Evolutionary conservation across 1,284 basidiomycete species (phyloP).

Genomic region (Boletus smithii): DNA sequence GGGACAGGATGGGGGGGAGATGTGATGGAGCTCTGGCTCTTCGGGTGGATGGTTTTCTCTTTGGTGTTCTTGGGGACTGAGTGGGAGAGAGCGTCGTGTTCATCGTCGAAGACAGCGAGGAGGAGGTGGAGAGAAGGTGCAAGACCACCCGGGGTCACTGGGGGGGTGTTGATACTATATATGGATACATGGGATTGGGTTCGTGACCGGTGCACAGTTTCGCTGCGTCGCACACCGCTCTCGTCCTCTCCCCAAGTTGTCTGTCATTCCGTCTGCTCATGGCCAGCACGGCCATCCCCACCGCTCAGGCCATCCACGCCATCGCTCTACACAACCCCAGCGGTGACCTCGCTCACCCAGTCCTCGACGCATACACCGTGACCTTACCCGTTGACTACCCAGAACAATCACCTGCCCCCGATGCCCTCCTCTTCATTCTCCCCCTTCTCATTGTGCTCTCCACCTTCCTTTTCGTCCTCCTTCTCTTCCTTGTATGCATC

Average conservation of each 20-base stretch:
- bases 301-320: conserved; percentile 20
- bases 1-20: conserved; percentile 49
- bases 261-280: conserved; percentile 2
- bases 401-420: conserved; percentile 37
- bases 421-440: conserved; percentile 78
- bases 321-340: conserved; percentile 22
- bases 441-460: conserved; percentile 90
- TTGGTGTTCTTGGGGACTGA: conserved; percentile 25
- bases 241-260: not conserved
- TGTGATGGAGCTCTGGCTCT: conserved; percentile 58
- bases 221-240: not conserved
- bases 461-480: conserved; percentile 88
- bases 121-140: not conserved
- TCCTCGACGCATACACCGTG: conserved; percentile 22
- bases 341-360: conserved; percentile 21
- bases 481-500: conserved; percentile 86
- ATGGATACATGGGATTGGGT: conserved; percentile 15
- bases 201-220: conserved; percentile 10
- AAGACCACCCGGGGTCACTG: conserved; percentile 6
- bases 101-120: conserved; percentile 30
- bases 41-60: conserved; percentile 41
- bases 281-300: conserved; percentile 17
- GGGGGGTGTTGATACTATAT: conserved; percentile 22
- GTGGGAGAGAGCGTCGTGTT: conserved; percentile 39
- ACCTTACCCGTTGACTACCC: conserved; percentile 15